Base-by-base conservation (phyloP, 2,329 filamentous ascomycete genomes). In the Curvularia verruculosa region DNA sequence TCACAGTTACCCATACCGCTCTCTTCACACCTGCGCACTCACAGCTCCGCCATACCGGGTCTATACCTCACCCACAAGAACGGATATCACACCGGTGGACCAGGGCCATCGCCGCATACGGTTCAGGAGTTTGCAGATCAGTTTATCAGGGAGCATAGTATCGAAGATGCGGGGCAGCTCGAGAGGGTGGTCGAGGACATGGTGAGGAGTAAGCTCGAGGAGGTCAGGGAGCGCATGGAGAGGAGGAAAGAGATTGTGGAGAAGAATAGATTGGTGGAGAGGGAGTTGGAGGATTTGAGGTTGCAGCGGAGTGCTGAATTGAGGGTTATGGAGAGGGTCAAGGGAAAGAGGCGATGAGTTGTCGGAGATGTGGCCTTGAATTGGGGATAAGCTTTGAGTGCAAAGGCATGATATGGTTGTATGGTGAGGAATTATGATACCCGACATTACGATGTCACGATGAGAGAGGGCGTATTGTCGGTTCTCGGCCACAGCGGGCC, bases 1-100 rank as follows among this genome's bases (percentile, higher is more conserved):
- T 63, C 68, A 3, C 64, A 70, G 24, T 73, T 82, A 5, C 80
- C 80, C 15, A 69, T 82, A 6, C 72, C 78, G 8, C 67, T 82
- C 10, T 61, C 72, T 44, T 80, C 81, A 21, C 63, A 75, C 1
- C 75, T 79, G 2, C 77, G 80, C 28, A 77, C 74, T 12, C 77
- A 78, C 67, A 63, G 75, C 36, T 77, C 74, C 24, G 72, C 75
- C 7, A 69, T 82, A n/a, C 75, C 79, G 0, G 79, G 79, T 28
- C 57, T 82, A 12, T 70, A 71, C 31, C 75, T 82, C 51, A 82
- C 80, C 0, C 80, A 82, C 58, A 71, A 72, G 2, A 75, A 77
- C 9, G 80, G 80, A n/a, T 80, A 79, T 43, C 69, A 80, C 26
- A 79, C 81, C 43, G 80, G 80, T n/a, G 80, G 80, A 1, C 79